These are phyloP conservation scores for Cordyceps tenuipes DNA, from an alignment of 2,329 filamentous ascomycete genomes.

Conservation along the genomic window DNA sequence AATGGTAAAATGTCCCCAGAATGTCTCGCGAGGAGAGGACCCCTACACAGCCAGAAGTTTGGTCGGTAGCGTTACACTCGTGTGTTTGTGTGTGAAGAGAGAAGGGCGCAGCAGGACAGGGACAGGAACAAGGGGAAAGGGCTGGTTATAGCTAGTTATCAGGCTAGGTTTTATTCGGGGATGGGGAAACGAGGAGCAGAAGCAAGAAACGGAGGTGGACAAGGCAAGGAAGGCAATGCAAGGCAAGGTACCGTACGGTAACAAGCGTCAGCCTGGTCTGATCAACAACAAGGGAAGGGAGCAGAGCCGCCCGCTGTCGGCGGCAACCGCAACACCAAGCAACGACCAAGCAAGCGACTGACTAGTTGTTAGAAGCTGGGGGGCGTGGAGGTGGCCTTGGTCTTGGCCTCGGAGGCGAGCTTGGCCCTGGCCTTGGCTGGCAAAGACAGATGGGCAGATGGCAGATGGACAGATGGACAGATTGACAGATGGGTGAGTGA, in stretches of 20 bases:
- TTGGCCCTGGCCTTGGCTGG: no score
- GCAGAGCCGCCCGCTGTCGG: background rate
- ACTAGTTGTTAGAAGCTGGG: no score
- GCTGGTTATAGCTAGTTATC: background rate
- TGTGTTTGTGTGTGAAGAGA: background rate
- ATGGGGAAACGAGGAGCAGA: background rate
- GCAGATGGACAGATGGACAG: no score
- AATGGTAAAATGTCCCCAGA: background rate
- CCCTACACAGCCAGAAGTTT: background rate
- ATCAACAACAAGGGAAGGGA: constrained; percentile 3
- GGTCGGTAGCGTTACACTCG: background rate
- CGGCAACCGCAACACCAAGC: background rate
- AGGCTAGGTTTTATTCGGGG: background rate
- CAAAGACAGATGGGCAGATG: no score
- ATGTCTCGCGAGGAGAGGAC: background rate
- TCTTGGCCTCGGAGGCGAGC: no score
- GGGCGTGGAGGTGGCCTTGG: no score
- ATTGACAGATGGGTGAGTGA: no score
- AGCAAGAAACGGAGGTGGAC: background rate
- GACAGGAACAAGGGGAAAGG: background rate
- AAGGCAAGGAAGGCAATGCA: background rate
- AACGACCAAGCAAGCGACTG: no score
- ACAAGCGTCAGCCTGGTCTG: constrained; percentile 7
- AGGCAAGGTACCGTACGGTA: no score
- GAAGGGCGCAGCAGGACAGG: background rate